Evolutionary conservation across 192 early-diverging fungal genomes (phyloP), one percentile per base, ranked within the genome.

Genomic region (Coemansia furcata): DNA sequence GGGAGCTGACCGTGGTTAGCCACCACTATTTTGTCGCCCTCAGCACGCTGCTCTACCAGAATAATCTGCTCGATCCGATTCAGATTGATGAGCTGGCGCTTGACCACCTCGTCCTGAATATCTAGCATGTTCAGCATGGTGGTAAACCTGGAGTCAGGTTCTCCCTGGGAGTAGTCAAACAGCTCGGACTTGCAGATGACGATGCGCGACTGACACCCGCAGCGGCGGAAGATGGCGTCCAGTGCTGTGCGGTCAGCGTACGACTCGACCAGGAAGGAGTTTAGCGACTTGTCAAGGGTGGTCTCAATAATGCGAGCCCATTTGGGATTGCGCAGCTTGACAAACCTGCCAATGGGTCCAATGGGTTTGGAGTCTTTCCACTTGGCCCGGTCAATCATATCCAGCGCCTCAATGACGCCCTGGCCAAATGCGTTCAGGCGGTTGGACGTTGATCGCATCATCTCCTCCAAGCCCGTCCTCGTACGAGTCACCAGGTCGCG

Each of bases 401-500:
- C 57, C 49, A 92, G 52, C 3, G 91, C 85, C 11, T 90, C 89
- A 8, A 88, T 85, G 9, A 91, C 86, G 6, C 72, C 71, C 0
- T 71, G 58, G n/a, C 94, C 94, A 73, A 90, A 97, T 2, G 91
- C 91, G 17, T 69, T 86, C 42, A 97, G 66, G 5, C 83, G 72
- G 65, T 97, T 84, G n/a, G 84, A 73, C 36, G 85, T 86, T 46
- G 91, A 89, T 12, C 78, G 77, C 43, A 75, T 54, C 58, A 97
- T 69, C 5, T 87, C 66, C 23, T 75, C 63, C 30, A 91, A 72
- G 3, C 10, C 80, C 32, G 15, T 11, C 33, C 19, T 71, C 46
- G 46, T 85, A 65, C 36, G 60, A 60, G 52, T 80, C 12, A 49
- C 54, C 33, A 40, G 17, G 32, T 17, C 46, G 66, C 69, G 66